Evolutionary conservation across 805 yeast genomes (phyloP).

Genomic region (Sugiyamaella valdiviana): DNA sequence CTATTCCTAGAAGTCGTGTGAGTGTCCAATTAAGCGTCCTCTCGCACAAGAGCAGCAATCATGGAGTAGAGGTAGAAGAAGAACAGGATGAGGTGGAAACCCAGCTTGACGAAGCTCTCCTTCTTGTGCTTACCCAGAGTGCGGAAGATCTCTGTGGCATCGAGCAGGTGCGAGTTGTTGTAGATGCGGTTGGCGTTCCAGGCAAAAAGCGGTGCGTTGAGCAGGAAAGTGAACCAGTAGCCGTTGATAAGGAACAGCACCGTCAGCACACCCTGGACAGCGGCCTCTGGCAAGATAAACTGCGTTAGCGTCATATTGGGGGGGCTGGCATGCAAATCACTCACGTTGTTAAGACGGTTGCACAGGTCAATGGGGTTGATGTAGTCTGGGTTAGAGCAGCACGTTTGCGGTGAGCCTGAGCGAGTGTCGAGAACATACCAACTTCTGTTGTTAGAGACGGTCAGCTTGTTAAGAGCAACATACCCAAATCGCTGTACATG

Average conservation of each 20-base stretch:
- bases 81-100: constrained; percentile 85
- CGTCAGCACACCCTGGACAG: constrained; percentile 60
- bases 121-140: constrained; percentile 88
- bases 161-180: constrained; percentile 77
- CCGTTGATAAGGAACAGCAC: constrained; percentile 73
- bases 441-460: constrained; percentile 1
- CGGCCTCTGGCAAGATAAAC: constrained; percentile 86
- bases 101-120: constrained; percentile 84
- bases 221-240: constrained; percentile 81
- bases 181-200: constrained; percentile 76
- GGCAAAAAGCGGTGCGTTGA: constrained; percentile 78
- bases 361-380: constrained; percentile 96
- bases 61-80: constrained; percentile 93
- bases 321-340: constrained; percentile 7
- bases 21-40: constrained; percentile 35
- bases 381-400: constrained; percentile 53
- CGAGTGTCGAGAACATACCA: neutral
- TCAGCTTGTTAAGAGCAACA: neutral
- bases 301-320: constrained; percentile 21
- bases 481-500: constrained; percentile 84
- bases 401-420: neutral
- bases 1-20: neutral
- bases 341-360: constrained; percentile 67
- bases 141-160: constrained; percentile 96
- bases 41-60: constrained; percentile 87